A percentile compares a stretch with the other conserved stretches of the same genome.
These are phyloP conservation scores for Oleoguttula mirabilis DNA, from an alignment of 495 filamentous ascomycete species.

Conservation along the genomic window DNA sequence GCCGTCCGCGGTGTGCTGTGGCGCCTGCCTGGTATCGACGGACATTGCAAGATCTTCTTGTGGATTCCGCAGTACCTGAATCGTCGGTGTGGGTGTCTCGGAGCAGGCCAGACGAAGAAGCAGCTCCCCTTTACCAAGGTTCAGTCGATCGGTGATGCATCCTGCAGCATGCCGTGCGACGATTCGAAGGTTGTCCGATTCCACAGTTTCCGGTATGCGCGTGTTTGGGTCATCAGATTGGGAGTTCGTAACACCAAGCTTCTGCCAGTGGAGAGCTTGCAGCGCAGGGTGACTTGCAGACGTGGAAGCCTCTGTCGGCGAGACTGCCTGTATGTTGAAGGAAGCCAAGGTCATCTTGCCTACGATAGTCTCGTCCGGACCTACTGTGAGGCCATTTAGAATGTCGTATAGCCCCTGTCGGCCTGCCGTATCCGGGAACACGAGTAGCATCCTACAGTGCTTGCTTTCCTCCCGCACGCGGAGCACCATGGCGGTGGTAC, in stretches of 20 bases:
- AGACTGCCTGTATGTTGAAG: slow-evolving; percentile 50
- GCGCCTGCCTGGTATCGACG: slow-evolving; percentile 20
- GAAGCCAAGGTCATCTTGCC: slow-evolving; percentile 49
- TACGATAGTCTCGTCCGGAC: slow-evolving; percentile 47
- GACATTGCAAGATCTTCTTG: slow-evolving; percentile 28
- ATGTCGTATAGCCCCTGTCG: slow-evolving; percentile 53
- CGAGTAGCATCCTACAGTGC: slow-evolving; percentile 56
- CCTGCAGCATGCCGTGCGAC: slow-evolving; percentile 27
- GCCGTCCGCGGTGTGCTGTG: slow-evolving; percentile 20
- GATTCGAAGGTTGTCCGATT: slow-evolving; percentile 58
- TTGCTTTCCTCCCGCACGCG: slow-evolving; percentile 54
- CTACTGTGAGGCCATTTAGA: slow-evolving; percentile 53
- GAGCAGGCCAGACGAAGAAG: slow-evolving; percentile 27
- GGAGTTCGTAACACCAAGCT: slow-evolving; percentile 33
- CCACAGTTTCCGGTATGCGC: slow-evolving; percentile 42
- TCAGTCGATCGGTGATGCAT: slow-evolving; percentile 29
- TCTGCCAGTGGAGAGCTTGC: slow-evolving; percentile 34
- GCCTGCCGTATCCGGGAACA: slow-evolving; percentile 57
- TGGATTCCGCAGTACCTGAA: slow-evolving; percentile 28
- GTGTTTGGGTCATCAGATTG: slow-evolving; percentile 29
- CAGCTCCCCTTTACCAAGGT: slow-evolving; percentile 30
- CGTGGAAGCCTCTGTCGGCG: slow-evolving; percentile 36
- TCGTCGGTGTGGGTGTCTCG: slow-evolving; percentile 16
- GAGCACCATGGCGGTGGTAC: slow-evolving; percentile 44
- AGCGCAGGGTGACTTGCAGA: slow-evolving; percentile 22